Base-by-base conservation (phyloP, 2,329 filamentous ascomycete species). In the Phyllosticta citrichinensis region DNA sequence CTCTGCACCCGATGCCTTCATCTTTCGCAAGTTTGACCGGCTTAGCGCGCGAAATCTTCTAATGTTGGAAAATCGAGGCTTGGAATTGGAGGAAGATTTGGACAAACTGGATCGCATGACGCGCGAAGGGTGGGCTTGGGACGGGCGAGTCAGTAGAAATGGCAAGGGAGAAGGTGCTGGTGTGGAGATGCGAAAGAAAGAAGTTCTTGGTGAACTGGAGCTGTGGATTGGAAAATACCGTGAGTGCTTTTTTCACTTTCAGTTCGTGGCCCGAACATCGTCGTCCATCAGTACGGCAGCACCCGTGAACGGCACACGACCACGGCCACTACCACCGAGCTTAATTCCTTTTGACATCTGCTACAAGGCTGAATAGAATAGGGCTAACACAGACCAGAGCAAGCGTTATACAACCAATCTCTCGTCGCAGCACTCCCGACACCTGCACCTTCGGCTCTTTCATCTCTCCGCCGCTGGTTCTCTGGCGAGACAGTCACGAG, bases 1-100 rank as follows among this genome's bases (percentile, higher is more conserved):
- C 67, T 56, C 60, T 62, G 57, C 56, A 63, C 25, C 19, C 27
- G 64, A 67, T 27, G 59, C 55, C 0, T 55, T 65, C 20, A 63
- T 70, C 1, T 68, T 67, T 47, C 63, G 64, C 22, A 64, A 63
- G 35, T 70, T 68, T 53, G 57, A 64, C 9, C 33, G 51, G 2
- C 47, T 69, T 0, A 62, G 52, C 12, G 62, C 68, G 2, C 55
- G 66, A 1, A 66, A 64, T 19, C 51, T 65, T 1, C 50, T 67
- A 3, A 57, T 64, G 40, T 56, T 64, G 2, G 65, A 65, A 35
- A 66, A 64, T 24, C 62, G 66, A 47, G 58, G 67, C 0, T 25
- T 27, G 2, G 27, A 22, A 10, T 9, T 59, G 0, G 52, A 59
- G 2, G 52, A 17, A 5, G 20, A 59, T 2, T 35, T 59, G 0